Evolutionary conservation across 768 basidiomycete species (phyloP).

Genomic region (Tephrocybe sp.): DNA sequence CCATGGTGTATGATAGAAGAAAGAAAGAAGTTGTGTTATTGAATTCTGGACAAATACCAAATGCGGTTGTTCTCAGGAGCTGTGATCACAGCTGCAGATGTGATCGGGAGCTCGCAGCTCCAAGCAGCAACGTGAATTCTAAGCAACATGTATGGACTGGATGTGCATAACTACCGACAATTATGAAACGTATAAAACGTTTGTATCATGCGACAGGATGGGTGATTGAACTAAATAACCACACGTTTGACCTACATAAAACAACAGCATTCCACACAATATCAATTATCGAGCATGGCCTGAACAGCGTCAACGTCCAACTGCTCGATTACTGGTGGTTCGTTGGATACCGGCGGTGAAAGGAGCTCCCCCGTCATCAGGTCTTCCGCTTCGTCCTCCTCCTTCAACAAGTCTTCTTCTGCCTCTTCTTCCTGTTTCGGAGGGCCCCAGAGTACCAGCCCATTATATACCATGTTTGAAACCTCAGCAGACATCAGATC

Average conservation of each 20-base stretch:
- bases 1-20: constrained; percentile 31
- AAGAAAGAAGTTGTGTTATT: constrained; percentile 5
- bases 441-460: constrained; percentile 49
- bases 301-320: constrained; percentile 6
- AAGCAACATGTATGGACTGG: too few relatives aligned
- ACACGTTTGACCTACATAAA: background rate
- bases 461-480: constrained; percentile 45
- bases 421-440: constrained; percentile 5
- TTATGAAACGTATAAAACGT: too few relatives aligned
- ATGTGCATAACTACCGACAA: too few relatives aligned
- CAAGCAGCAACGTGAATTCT: too few relatives aligned
- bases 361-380: background rate
- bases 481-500: constrained; percentile 50
- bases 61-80: too few relatives aligned
- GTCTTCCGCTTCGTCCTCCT: constrained; percentile 5
- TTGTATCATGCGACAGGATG: too few relatives aligned
- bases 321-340: background rate
- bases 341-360: too few relatives aligned
- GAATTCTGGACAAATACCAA: constrained; percentile 7
- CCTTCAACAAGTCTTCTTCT: constrained; percentile 15
- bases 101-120: too few relatives aligned
- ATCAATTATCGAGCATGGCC: constrained; percentile 5
- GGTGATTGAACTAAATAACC: too few relatives aligned
- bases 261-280: background rate
- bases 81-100: too few relatives aligned